A percentile compares a stretch with the other conserved stretches of the same genome.
Evolutionary conservation across 257 asterid species (phyloP).

Genomic region (Leonotis leonurus): DNA sequence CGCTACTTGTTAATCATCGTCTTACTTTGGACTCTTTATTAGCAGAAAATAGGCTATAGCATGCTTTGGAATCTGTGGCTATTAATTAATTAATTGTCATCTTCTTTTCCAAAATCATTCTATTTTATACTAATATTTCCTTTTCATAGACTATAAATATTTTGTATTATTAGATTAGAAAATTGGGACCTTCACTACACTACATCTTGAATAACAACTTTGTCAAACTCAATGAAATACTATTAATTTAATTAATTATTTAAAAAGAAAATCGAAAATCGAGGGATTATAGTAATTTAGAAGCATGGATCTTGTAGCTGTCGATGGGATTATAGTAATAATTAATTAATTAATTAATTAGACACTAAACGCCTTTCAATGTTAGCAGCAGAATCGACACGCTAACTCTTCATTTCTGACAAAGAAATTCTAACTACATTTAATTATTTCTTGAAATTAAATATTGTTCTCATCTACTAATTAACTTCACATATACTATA

Average conservation of each 20-base stretch:
- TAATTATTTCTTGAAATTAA: background rate
- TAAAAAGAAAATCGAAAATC: background rate
- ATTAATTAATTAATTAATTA: background rate
- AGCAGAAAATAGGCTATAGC: background rate
- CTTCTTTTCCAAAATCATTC: background rate
- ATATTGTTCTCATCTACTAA: background rate
- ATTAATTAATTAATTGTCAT: background rate
- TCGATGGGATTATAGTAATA: background rate
- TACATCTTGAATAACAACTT: background rate
- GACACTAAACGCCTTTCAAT: background rate
- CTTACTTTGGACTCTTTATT: background rate
- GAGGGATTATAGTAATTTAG: background rate
- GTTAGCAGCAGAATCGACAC: slow-evolving; percentile 7
- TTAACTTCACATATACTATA: too few species aligned
- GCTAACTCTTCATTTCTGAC: background rate
- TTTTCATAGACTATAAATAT: background rate
- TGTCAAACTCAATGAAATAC: background rate
- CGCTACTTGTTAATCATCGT: slow-evolving; percentile 9
- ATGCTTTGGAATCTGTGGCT: slow-evolving; percentile 3
- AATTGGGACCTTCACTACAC: background rate
- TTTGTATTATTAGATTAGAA: background rate
- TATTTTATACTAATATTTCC: too few species aligned
- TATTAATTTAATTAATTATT: background rate
- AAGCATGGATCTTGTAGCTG: slow-evolving; percentile 9
- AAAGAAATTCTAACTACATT: slow-evolving; percentile 12